Evolutionary conservation across 305 asterid species (phyloP), one percentile per base, ranked within the genome.

Genomic region (Fraxinus angustifolia): DNA sequence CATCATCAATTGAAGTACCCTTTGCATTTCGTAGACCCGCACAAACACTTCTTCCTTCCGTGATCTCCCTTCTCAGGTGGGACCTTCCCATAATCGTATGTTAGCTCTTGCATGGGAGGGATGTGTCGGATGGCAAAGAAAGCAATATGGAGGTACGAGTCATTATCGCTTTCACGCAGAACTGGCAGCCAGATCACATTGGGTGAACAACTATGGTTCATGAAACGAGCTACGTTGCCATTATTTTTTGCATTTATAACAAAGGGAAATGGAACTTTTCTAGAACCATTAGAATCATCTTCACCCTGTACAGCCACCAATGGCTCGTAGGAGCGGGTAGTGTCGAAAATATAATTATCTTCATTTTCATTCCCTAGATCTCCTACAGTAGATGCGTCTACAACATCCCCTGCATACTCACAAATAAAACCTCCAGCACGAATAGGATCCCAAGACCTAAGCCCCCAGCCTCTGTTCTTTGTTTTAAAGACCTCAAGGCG

Each of bases 21-120:
- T 86, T 88, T 87, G 90, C 98, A 94, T 84, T 90, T 93, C 30
- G 77, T 81, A 8, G 93, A 88, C 72, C 91, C 98, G 71, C 98
- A 94, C 77, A 86, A 80, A 86, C 98, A 94, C 85, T 82, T 90
- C 82, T 89, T 92, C 89, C 91, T 93, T 83, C 91, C 90, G 74
- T 68, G 79, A 48, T 86, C 88, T 73, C 90, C 89, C 79, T 89
- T 90, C 79, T 87, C 91, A 33, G 93, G 75, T 33, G 86, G 83
- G 85, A 88, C 84, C 83, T 89, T 70, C 77, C 97, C 98, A 83
- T 93, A 94, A 85, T 94, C 97, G 80, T 82, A 93, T 3, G 92
- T 91, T 80, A 94, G 85, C 90, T 94, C 98, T 65, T 90, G 98
- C 98, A 94, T 84, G 38, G 98, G 98, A 80, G 98, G 98, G 83